Conservation (phyloP, 257 asterid genomes). For the Mentha longifolia region DNA sequence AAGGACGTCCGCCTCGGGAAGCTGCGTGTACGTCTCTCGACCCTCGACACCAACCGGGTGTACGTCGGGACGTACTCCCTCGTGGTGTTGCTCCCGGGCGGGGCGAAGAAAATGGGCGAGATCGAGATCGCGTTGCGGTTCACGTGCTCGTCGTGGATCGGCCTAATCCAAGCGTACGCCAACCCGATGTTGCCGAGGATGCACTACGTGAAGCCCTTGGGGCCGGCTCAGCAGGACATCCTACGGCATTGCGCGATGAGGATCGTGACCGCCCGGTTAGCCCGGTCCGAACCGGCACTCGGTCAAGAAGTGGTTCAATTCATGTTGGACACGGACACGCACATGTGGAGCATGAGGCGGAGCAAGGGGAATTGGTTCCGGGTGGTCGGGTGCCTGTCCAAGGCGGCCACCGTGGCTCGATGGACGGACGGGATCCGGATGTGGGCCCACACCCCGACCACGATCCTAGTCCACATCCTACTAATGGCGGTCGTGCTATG, state of each 20-base stretch:
- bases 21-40: slow-evolving; percentile 78
- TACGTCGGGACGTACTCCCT: slow-evolving; percentile 73
- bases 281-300: slow-evolving; percentile 83
- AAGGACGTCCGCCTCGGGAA: slow-evolving; percentile 83
- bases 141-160: slow-evolving; percentile 80
- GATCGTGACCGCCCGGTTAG: slow-evolving; percentile 67
- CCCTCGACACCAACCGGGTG: slow-evolving; percentile 76
- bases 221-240: slow-evolving; percentile 85
- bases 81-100: slow-evolving; percentile 66
- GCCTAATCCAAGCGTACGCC: slow-evolving; percentile 74
- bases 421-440: slow-evolving; percentile 77
- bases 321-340: slow-evolving; percentile 82
- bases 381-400: slow-evolving; percentile 74
- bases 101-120: slow-evolving; percentile 91
- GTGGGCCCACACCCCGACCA: slow-evolving; percentile 75
- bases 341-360: slow-evolving; percentile 92
- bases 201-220: slow-evolving; percentile 87
- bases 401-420: slow-evolving; percentile 59
- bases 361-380: slow-evolving; percentile 97
- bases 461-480: slow-evolving; percentile 65
- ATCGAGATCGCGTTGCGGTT: slow-evolving; percentile 79
- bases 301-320: slow-evolving; percentile 90
- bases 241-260: slow-evolving; percentile 78
- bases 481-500: slow-evolving; percentile 66
- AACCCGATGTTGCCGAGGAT: slow-evolving; percentile 80